Base-by-base conservation (phyloP, 2,329 filamentous ascomycete species). In the Dryadomyces sulphureus region DNA sequence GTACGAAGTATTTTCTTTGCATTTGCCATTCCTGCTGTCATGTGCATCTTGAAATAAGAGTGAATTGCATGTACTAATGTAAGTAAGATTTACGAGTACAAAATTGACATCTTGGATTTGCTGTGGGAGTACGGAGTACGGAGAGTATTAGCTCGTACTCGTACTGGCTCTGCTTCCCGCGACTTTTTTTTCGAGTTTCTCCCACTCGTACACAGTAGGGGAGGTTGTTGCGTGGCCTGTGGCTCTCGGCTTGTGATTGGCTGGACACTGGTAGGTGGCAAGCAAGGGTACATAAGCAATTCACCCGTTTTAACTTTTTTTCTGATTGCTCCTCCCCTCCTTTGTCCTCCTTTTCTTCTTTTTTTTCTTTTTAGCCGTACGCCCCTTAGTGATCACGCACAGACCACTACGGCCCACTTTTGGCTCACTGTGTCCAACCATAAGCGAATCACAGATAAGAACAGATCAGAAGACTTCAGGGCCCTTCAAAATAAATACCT, bases 401-500 rank as follows among this genome's bases (percentile, higher is more conserved):
- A 38, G 48, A 42, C 49, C 46, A 50, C 20, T 3, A 19, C 16
- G 24, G 7, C 17, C 43, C 36, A 24, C 20, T 21, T 30, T 32
- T 22, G 7, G 14, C 19, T 27, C 25, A 45, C 43, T 44, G 39
- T 49, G 49, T 49, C 55, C 55, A 56, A 54, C 53, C 52, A 54
- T 41, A 45, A 45, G 38, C 51, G 46, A 53, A 53, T 52, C 52
- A 52, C 52, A 54, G 52, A 57, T 54, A 55, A 58, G 56, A 53
- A 54, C 52, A 54, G 51, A 54, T 54, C 55, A 59, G 47, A 47
- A 49, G 45, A 45, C 36, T 41, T 43, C 43, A 42, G 49, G 48
- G 45, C 47, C 46, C 49, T 53, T 53, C 51, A 54, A 58, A 55
- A 61, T 62, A 62, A 62, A 62, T 62, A 62, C 59, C 56, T 54